Evolutionary conservation across 2,329 filamentous ascomycete species (phyloP).

Genomic region (Akanthomyces uredinophilus): DNA sequence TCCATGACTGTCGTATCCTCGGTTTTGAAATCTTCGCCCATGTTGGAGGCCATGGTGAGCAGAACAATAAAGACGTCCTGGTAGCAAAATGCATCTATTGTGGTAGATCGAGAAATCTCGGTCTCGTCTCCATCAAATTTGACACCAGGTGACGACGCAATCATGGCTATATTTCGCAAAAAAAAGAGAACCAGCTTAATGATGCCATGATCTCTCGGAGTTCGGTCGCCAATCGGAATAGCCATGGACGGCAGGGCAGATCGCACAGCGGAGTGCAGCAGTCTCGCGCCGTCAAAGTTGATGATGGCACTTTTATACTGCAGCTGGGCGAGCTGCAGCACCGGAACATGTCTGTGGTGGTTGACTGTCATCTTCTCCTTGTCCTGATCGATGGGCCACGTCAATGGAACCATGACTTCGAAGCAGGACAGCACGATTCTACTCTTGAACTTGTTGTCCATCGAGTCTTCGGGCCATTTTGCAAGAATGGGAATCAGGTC

Average conservation of each 20-base stretch:
- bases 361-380: constrained; percentile 82
- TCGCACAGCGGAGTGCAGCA: constrained; percentile 76
- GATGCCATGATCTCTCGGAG: constrained; percentile 78
- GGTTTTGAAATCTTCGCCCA: constrained; percentile 85
- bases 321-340: constrained; percentile 81
- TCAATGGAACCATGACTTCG: constrained; percentile 86
- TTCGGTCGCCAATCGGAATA: constrained; percentile 67
- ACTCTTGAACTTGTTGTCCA: constrained; percentile 68
- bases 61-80: constrained; percentile 87
- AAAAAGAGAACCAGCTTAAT: constrained; percentile 89
- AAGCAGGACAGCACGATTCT: constrained; percentile 79
- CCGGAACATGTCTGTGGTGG: constrained; percentile 85
- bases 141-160: constrained; percentile 66
- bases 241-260: constrained; percentile 84
- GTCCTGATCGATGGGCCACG: constrained; percentile 84
- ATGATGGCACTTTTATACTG: constrained; percentile 86
- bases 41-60: constrained; percentile 82
- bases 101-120: constrained; percentile 80
- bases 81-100: constrained; percentile 81
- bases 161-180: constrained; percentile 81
- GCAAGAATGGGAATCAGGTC: constrained; percentile 88
- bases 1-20: constrained; percentile 90
- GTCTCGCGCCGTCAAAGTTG: constrained; percentile 70
- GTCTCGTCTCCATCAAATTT: constrained; percentile 83
- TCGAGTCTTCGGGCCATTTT: constrained; percentile 68